Conservation (phyloP, 1,284 basidiomycete species). For the Mycena citricolor region DNA sequence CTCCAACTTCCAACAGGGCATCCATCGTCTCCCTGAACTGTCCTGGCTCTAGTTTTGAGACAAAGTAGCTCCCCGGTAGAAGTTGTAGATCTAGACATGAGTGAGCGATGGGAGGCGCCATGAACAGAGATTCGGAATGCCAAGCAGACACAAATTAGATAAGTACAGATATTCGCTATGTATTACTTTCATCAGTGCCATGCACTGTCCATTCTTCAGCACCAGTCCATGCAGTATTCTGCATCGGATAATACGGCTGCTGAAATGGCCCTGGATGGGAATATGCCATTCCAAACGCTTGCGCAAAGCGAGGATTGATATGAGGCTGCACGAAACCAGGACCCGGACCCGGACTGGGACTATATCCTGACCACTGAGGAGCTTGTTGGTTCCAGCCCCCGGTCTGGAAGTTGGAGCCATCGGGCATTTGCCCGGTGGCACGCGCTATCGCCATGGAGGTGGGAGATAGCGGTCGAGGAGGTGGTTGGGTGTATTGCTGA, state of each 20-base stretch:
- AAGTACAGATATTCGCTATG: no score
- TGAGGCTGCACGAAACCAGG: conserved; percentile 67
- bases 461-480: conserved; percentile 39
- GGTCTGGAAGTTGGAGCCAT: conserved; percentile 25
- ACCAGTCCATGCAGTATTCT: no score
- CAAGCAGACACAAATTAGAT: no score
- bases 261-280: conserved; percentile 7
- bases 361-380: no score
- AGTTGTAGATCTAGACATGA: conserved; percentile 51
- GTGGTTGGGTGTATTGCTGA: conserved; percentile 15
- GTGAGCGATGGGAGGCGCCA: conserved; percentile 51
- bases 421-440: conserved; percentile 43
- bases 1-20: conserved; percentile 31
- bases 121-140: no score
- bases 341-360: conserved; percentile 8
- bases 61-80: conserved; percentile 55
- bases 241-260: conserved; percentile 11
- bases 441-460: conserved; percentile 48
- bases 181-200: no score
- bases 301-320: conserved; percentile 74
- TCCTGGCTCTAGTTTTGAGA: conserved; percentile 47
- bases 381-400: no score
- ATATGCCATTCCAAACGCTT: conserved; percentile 48
- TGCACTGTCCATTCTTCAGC: conserved; percentile 33
- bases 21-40: conserved; percentile 29